Evolutionary conservation across 352 stramenopile species (phyloP).

Genomic region (Blastocystis sp.): DNA sequence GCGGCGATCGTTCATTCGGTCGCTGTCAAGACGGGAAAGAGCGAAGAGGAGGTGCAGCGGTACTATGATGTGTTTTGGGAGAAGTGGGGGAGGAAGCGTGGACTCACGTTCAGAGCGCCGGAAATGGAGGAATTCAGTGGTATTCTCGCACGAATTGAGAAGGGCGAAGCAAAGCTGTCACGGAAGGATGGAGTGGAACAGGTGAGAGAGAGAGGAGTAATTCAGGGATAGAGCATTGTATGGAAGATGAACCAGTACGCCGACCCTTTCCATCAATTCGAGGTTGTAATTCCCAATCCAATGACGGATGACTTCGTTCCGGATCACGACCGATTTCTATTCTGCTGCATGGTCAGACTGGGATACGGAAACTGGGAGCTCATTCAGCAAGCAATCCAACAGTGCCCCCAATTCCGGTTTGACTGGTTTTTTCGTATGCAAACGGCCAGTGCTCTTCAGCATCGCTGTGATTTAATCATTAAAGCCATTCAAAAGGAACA

Average conservation of each 20-base stretch:
- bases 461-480: background rate
- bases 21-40: background rate
- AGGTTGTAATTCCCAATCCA: background rate
- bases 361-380: constrained; percentile 22
- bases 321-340: constrained; percentile 15
- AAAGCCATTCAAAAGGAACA: background rate
- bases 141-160: background rate
- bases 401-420: constrained; percentile 4
- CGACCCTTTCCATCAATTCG: background rate
- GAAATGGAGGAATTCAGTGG: background rate
- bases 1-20: background rate
- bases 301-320: background rate
- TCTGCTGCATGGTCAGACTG: background rate
- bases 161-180: background rate
- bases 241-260: background rate
- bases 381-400: constrained; percentile 30
- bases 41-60: background rate
- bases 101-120: background rate
- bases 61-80: constrained; percentile 16
- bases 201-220: background rate
- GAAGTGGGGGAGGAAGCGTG: background rate
- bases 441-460: background rate
- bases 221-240: background rate
- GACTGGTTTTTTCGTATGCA: constrained; percentile 32
- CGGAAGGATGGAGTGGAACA: background rate